A percentile compares a stretch with the other conserved stretches of the same genome.
Evolutionary conservation across 345 rosid genomes (phyloP).

Genomic region (Gossypium turneri): DNA sequence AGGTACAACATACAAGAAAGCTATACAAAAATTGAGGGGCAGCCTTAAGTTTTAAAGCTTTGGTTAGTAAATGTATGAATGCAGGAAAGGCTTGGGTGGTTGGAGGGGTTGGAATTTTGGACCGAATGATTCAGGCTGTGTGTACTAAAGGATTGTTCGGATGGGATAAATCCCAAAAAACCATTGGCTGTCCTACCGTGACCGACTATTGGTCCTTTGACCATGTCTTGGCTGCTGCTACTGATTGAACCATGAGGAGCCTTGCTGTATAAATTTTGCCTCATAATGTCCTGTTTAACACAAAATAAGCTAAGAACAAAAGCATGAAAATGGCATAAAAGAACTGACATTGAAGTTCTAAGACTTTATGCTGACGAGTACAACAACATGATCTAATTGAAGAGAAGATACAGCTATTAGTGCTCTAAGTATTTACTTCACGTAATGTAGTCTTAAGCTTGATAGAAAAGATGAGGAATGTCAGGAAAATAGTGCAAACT

Average conservation of each 20-base stretch:
- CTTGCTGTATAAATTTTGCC: conserved; percentile 10
- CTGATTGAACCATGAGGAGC: conserved; percentile 15
- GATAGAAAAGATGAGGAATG: too few relatives aligned
- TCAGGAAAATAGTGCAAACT: not conserved
- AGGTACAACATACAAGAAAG: not conserved
- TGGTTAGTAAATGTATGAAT: conserved; percentile 16
- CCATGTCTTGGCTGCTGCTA: conserved; percentile 19
- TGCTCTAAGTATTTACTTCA: not conserved
- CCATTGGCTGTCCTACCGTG: conserved; percentile 13
- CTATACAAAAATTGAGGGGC: conserved; percentile 20
- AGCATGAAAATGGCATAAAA: not conserved
- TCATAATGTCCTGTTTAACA: conserved; percentile 22
- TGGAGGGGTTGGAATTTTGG: conserved; percentile 7
- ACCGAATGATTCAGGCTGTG: conserved; percentile 1
- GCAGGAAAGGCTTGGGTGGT: not conserved
- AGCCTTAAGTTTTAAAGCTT: conserved; percentile 5
- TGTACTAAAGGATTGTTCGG: conserved; percentile 14
- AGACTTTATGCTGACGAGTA: not conserved
- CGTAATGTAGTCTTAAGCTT: not conserved
- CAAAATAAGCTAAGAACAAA: not conserved
- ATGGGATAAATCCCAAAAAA: conserved; percentile 10
- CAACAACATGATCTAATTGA: not conserved
- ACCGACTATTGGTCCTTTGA: not conserved
- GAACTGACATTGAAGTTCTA: not conserved
- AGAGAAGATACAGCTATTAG: not conserved